Evolutionary conservation across 2,329 filamentous ascomycete species (phyloP), one percentile per base, ranked within the genome.

Genomic region (Moelleriella libera): DNA sequence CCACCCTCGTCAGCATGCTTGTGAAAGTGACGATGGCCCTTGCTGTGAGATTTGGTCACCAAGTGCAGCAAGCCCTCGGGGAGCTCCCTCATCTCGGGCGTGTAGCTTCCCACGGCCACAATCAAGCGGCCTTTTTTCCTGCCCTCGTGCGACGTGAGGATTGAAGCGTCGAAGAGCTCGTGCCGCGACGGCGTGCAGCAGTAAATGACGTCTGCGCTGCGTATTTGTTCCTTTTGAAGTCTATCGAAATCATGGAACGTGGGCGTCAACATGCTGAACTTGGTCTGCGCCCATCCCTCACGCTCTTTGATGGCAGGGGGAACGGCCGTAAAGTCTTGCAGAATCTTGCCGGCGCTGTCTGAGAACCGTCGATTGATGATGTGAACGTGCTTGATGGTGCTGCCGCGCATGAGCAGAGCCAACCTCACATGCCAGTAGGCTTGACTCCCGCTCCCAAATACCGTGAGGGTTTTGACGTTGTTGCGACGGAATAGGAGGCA

Each of bases 381-480:
- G 65, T 90, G 83, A 44, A 96, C 76, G 49, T 83, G 78, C 56
- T 82, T 81, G 55, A 95, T 82, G 21, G 87, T 85, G 43, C 68
- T 47, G 2, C 78, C 78, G 28, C 75, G 83, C 45, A 92, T 72
- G 52, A 90, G 73, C 9, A 97, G 73, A 0, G 89, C 83, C 5
- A 97, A 75, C 1, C 88, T 82, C 42, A 94, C 79, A 61, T 96
- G 90, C 89, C 89, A 97, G 68, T 90, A 94, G 10, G 90, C 90
- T 68, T 96, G 89, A 55, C 83, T 80, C 43, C 90, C 90, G 34
- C 84, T 82, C 29, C 90, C 90, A 61, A 96, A 97, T 47, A 94
- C 83, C 11, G 83, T 82, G 9, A 96, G 60, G 11, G 82, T 86
- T 59, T 83, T 81, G 41, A 94, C 82, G 30, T 75, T 75, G 48